phyloP scores from a whole-genome alignment of 228 moss, liverwort and hornwort genomes.

The Sphagnum magellanicum region DNA sequence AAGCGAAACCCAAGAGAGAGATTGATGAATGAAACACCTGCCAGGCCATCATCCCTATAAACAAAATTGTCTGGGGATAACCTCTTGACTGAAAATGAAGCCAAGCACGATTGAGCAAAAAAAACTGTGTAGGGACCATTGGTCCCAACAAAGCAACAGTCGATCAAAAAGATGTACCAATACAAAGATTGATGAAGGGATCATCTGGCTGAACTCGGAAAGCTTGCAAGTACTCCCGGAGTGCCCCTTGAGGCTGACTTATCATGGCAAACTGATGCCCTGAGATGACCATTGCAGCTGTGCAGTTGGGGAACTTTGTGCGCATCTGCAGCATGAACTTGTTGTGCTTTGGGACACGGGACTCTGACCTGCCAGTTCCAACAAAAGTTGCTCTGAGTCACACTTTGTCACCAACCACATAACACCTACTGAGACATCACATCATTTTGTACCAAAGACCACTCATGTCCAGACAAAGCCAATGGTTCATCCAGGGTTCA shows the following conservation, averaged over 20 bases:
- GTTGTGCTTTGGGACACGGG: constrained; percentile 76
- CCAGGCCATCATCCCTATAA: not conserved
- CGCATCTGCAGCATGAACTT: constrained; percentile 87
- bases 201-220: constrained; percentile 86
- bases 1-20: constrained; percentile 91
- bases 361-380: constrained; percentile 53
- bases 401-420: too few species aligned
- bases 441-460: too few species aligned
- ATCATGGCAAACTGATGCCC: constrained; percentile 97
- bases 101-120: not conserved
- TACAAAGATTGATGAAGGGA: constrained; percentile 91
- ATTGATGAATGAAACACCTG: constrained; percentile 89
- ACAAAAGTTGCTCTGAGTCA: too few species aligned
- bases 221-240: constrained; percentile 90
- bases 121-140: too few species aligned
- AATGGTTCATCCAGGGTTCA: too few species aligned
- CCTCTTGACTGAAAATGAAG: too few species aligned
- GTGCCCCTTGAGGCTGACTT: constrained; percentile 95
- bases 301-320: constrained; percentile 68
- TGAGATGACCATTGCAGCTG: constrained; percentile 83
- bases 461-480: too few species aligned
- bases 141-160: not conserved
- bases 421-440: too few species aligned
- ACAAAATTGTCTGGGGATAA: too few species aligned
- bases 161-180: constrained; percentile 31